Conservation (phyloP, 2,329 filamentous ascomycete genomes). For the Rhexocercosporidium sp. region DNA sequence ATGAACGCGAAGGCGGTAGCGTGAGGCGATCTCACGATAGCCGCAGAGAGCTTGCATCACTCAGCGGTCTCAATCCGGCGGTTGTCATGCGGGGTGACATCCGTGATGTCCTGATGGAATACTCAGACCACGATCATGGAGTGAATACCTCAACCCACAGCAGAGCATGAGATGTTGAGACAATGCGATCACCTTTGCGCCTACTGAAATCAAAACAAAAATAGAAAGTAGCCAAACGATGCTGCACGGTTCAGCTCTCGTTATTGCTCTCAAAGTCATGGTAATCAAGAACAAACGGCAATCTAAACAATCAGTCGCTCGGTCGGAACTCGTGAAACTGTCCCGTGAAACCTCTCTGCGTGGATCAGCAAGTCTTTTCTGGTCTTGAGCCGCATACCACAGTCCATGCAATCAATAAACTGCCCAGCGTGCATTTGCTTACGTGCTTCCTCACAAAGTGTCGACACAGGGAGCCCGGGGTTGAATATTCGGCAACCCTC, state of each 20-base stretch:
- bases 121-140: neutral
- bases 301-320: neutral
- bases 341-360: neutral
- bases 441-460: neutral
- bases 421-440: neutral
- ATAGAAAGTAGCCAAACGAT: neutral
- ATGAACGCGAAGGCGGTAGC: conserved; percentile 13
- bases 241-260: neutral
- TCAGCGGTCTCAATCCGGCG: conserved; percentile 18
- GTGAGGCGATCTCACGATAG: conserved; percentile 15
- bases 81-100: conserved; percentile 22
- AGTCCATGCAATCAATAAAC: neutral
- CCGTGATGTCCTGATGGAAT: conserved; percentile 6
- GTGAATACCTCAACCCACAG: neutral
- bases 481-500: neutral
- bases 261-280: neutral
- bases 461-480: neutral
- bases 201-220: neutral
- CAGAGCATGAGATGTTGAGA: conserved; percentile 9
- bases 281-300: conserved; percentile 6
- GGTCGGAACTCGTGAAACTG: neutral
- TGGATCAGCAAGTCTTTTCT: neutral
- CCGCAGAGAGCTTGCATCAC: conserved; percentile 18
- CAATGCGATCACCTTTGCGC: conserved; percentile 6
- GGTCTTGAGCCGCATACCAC: neutral